Base-by-base conservation (phyloP, 768 basidiomycete species). In the Tylopilus sp. region DNA sequence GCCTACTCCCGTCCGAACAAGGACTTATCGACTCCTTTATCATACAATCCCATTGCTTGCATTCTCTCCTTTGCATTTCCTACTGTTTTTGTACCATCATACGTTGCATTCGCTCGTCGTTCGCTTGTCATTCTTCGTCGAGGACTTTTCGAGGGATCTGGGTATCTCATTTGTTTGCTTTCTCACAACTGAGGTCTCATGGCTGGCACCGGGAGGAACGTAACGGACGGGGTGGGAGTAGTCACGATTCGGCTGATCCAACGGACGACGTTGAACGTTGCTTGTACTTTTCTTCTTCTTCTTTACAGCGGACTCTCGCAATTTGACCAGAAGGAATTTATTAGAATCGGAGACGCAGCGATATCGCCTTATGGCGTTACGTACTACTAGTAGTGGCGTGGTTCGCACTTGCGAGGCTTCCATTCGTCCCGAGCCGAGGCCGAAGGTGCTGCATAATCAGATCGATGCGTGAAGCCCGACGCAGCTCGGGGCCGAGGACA, bases 21-120 rank as follows among this genome's bases (percentile, higher is more conserved):
- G 63, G 63, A 65, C 65, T 62, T 65, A 50, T 51, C 54, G 57
- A 54, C 54, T 46, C 53, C 62, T 46, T 63, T 71, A 71, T 56
- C 66, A 47, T 71, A 69, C 63, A 60, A 60, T 60, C 55, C 25
- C 66, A 55, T 53, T 71, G 67, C 69, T 69, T 60, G 57, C 53
- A 58, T 58, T 49, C 57, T 50, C 53, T 34, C 46, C 33, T 58
- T 53, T 40, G 59, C 58, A 63, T 58, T 53, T 40, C 25, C 25
- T 33, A 37, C 36, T 37, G 33, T 57, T 50, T 59, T 46, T 56
- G 59, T 67, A n/a, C n/a, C n/a, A n/a, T n/a, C n/a, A n/a, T n/a
- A 53, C 52, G 25, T 54, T 37, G 50, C 50, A 45, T 47, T 37
- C 45, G 45, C 50, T 36, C 45, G 44, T 42, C 21, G 28, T 52